Percentiles rank a stretch among this genome's conserved stretches.
phyloP scores from a whole-genome alignment of 352 stramenopile species.

The Blastocystis sp. region DNA sequence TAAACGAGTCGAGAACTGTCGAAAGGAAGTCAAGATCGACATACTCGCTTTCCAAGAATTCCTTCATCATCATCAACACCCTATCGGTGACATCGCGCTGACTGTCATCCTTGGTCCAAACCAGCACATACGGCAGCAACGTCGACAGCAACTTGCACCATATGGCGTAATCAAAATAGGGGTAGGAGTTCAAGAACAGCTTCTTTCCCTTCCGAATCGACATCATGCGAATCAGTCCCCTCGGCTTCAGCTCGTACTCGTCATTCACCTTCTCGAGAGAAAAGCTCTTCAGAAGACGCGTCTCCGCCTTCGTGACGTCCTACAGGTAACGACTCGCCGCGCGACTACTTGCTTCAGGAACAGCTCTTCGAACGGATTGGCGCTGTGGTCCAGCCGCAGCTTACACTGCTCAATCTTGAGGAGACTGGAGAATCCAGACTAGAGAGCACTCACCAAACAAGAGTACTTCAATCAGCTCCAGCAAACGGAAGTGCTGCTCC shows the following conservation, averaged over 20 bases:
- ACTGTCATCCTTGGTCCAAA: background rate
- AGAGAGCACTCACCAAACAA: background rate
- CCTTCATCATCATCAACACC: background rate
- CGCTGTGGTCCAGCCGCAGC: background rate
- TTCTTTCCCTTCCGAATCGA: slow-evolving; percentile 20
- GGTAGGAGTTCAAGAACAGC: background rate
- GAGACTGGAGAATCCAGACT: background rate
- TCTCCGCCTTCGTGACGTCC: background rate
- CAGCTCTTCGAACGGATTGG: background rate
- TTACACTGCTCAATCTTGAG: slow-evolving; percentile 6
- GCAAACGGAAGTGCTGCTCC: background rate
- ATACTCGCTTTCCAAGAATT: background rate
- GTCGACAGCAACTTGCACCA: background rate
- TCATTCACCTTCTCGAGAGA: background rate
- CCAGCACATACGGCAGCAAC: slow-evolving; percentile 10
- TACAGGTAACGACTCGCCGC: background rate
- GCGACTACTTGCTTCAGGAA: background rate
- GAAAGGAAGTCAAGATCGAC: background rate
- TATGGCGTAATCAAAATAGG: background rate
- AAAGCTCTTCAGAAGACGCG: background rate
- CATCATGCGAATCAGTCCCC: background rate
- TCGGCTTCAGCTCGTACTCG: background rate
- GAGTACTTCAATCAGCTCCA: background rate
- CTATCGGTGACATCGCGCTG: background rate
- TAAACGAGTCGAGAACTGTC: background rate